Evolutionary conservation across 495 filamentous ascomycete species (phyloP).

Genomic region (Aspergillus ellipticus): DNA sequence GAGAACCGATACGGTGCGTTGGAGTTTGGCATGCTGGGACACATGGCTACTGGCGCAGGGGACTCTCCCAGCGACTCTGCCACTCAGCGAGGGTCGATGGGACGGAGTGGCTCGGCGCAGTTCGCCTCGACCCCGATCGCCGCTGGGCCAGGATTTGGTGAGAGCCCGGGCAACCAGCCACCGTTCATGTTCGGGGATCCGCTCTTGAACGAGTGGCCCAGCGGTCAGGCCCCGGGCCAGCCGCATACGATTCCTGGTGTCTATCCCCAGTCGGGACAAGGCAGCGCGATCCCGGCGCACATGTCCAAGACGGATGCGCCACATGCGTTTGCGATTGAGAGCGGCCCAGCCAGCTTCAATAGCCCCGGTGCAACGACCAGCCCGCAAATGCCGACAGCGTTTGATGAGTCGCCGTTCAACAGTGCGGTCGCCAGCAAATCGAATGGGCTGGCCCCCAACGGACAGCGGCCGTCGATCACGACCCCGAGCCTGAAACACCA

Average conservation of each 20-base stretch:
- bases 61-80: slow-evolving; percentile 68
- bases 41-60: slow-evolving; percentile 83
- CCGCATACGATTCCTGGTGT: slow-evolving; percentile 40
- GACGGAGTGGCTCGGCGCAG: slow-evolving; percentile 45
- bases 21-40: slow-evolving; percentile 90
- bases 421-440: slow-evolving; percentile 23
- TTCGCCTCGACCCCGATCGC: slow-evolving; percentile 37
- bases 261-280: slow-evolving; percentile 32
- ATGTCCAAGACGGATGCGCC: slow-evolving; percentile 50
- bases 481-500: slow-evolving; percentile 46
- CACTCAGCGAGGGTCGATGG: slow-evolving; percentile 47
- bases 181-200: slow-evolving; percentile 49
- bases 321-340: slow-evolving; percentile 70
- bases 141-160: slow-evolving; percentile 33
- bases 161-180: slow-evolving; percentile 43
- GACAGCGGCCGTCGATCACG: slow-evolving; percentile 34
- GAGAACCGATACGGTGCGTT: slow-evolving; percentile 90
- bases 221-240: slow-evolving; percentile 35
- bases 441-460: slow-evolving; percentile 28
- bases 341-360: slow-evolving; percentile 57
- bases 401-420: slow-evolving; percentile 35
- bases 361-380: slow-evolving; percentile 55
- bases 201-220: slow-evolving; percentile 45
- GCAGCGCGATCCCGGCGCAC: slow-evolving; percentile 38
- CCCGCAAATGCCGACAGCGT: slow-evolving; percentile 41